Percentiles rank a stretch among this genome's conserved stretches.
Conservation (phyloP, 1,284 basidiomycete species). For the Retiboletus fuscus region DNA sequence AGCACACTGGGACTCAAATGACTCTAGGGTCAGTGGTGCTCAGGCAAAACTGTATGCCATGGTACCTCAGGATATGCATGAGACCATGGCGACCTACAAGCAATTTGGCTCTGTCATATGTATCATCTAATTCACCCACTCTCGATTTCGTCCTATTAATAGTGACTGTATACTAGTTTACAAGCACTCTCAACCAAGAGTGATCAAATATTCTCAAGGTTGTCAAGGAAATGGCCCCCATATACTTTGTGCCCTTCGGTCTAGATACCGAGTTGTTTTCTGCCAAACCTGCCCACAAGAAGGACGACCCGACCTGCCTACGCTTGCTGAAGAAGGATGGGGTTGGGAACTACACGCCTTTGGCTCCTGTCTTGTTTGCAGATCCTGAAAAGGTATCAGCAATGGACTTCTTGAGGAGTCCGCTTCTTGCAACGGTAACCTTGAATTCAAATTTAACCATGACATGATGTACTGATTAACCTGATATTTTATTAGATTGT, state of each 20-base stretch:
- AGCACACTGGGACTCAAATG: not conserved
- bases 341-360: not conserved
- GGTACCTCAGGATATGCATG: slow-evolving; percentile 5
- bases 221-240: slow-evolving; percentile 4
- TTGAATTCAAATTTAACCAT: too few species aligned
- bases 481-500: too few species aligned
- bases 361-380: not conserved
- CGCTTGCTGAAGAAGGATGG: not conserved
- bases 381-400: not conserved
- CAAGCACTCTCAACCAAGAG: not conserved
- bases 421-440: not conserved
- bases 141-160: not conserved
- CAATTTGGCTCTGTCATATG: slow-evolving; percentile 9
- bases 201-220: slow-evolving; percentile 11
- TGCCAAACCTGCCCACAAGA: not conserved
- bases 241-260: not conserved
- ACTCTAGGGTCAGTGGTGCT: not conserved
- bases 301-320: not conserved
- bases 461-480: too few species aligned
- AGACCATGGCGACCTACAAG: slow-evolving; percentile 6
- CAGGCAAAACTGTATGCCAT: slow-evolving; percentile 9
- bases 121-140: not conserved
- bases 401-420: not conserved
- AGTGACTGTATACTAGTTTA: not conserved
- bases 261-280: not conserved